phyloP scores from a whole-genome alignment of 176 grass and related monocot genomes.

The Rhynchospora tenuis region DNA sequence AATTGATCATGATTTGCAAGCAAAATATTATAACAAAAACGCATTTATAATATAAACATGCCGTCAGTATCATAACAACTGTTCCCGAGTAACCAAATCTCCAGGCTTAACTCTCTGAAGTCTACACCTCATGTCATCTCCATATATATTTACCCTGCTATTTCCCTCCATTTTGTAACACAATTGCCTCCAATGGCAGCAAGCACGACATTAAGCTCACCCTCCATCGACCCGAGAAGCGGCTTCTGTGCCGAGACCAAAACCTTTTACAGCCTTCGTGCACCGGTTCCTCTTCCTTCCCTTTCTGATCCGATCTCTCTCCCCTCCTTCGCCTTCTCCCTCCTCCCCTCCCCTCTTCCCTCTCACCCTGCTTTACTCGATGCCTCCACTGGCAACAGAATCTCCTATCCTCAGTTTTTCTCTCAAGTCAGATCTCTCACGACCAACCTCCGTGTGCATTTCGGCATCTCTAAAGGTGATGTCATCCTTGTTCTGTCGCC shows the following conservation, averaged over 20 bases:
- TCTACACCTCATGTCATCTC: no score
- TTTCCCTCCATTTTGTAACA: neutral
- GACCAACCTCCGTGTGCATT: conserved; percentile 1
- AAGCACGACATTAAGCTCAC: neutral
- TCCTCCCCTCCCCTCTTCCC: conserved; percentile 39
- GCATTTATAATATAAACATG: no score
- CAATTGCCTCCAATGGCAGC: neutral
- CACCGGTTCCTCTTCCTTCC: conserved; percentile 17
- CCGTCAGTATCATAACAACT: no score
- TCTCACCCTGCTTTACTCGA: conserved; percentile 33
- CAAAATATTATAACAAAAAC: no score
- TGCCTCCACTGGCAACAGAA: conserved; percentile 17
- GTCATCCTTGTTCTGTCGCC: conserved; percentile 46
- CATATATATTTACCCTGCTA: neutral
- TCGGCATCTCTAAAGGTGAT: conserved; percentile 28
- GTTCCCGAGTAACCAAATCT: no score
- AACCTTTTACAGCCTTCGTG: conserved; percentile 49
- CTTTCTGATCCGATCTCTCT: conserved; percentile 25
- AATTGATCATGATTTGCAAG: no score
- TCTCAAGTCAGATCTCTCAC: conserved; percentile 23
- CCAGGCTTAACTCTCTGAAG: no score
- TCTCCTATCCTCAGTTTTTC: conserved; percentile 24
- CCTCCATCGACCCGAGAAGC: conserved; percentile 34
- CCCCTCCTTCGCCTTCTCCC: conserved; percentile 28
- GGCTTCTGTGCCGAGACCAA: conserved; percentile 41